Conservation (phyloP, 2,329 filamentous ascomycete genomes). For the Phialocephala sp. region DNA sequence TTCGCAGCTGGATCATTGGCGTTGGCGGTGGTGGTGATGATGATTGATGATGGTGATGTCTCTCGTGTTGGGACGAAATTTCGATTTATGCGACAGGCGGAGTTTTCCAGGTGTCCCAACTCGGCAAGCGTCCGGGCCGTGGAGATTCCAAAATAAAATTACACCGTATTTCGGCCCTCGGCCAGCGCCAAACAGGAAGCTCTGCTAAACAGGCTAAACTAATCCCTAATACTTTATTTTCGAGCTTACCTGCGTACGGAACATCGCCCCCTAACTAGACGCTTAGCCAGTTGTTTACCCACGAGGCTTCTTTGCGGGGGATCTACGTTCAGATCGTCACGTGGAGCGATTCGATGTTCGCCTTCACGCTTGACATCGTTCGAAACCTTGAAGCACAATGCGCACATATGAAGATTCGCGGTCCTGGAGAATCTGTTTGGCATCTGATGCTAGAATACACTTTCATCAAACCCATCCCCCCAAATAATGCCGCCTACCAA, state of each 20-base stretch:
- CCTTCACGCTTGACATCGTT: not conserved
- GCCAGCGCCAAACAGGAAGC: not conserved
- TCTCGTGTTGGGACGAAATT: not conserved
- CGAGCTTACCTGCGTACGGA: not conserved
- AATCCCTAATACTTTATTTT: conserved; percentile 1
- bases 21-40: not conserved
- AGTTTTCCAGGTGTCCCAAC: not conserved
- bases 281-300: not conserved
- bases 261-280: not conserved
- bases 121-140: not conserved
- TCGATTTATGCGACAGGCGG: not conserved
- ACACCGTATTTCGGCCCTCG: not conserved
- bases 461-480: not conserved
- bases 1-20: not conserved
- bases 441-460: conserved; percentile 1
- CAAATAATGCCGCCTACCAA: not conserved
- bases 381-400: not conserved
- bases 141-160: not conserved
- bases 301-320: not conserved
- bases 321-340: not conserved
- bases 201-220: not conserved
- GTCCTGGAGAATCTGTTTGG: not conserved
- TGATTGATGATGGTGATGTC: not conserved
- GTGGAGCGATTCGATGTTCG: not conserved
- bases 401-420: not conserved